Percentiles rank a stretch among this genome's conserved stretches.
phyloP scores from a whole-genome alignment of 83 land plant genomes.

The Diphasiastrum complanatum region DNA sequence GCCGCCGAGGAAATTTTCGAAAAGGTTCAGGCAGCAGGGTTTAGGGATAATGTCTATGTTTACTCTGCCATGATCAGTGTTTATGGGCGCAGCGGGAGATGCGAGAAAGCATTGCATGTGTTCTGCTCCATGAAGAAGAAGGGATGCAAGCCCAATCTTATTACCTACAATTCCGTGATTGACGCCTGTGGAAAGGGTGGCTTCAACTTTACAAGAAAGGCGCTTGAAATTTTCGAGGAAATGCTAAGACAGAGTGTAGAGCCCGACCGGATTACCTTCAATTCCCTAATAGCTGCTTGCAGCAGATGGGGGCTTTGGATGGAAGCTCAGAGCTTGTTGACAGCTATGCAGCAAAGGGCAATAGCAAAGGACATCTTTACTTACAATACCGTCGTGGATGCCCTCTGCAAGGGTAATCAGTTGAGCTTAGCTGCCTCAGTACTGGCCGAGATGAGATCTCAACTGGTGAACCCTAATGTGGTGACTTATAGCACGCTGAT shows the following conservation, averaged over 20 bases:
- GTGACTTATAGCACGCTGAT: constrained; percentile 89
- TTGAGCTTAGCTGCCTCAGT: constrained; percentile 68
- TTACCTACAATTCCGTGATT: constrained; percentile 81
- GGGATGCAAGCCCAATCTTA: constrained; percentile 74
- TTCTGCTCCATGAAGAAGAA: constrained; percentile 65
- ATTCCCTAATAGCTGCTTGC: constrained; percentile 82
- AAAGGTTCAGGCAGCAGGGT: constrained; percentile 44
- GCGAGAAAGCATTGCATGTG: constrained; percentile 53
- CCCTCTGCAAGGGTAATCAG: constrained; percentile 80
- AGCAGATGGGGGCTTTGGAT: constrained; percentile 79
- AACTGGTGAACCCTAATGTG: constrained; percentile 64
- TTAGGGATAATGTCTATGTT: constrained; percentile 70
- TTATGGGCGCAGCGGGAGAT: constrained; percentile 67
- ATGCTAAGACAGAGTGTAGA: constrained; percentile 69
- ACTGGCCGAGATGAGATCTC: constrained; percentile 58
- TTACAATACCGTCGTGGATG: constrained; percentile 85
- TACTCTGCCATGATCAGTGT: constrained; percentile 87
- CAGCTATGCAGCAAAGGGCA: constrained; percentile 69
- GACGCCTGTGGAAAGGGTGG: constrained; percentile 97
- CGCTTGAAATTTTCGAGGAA: constrained; percentile 55
- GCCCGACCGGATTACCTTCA: constrained; percentile 90
- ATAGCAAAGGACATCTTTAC: constrained; percentile 80
- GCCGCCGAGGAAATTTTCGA: constrained; percentile 64
- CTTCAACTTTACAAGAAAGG: constrained; percentile 48
- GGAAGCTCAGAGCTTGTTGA: constrained; percentile 48